Evolutionary conservation across 2,329 filamentous ascomycete species (phyloP).

Genomic region (Trichoderma sp.): DNA sequence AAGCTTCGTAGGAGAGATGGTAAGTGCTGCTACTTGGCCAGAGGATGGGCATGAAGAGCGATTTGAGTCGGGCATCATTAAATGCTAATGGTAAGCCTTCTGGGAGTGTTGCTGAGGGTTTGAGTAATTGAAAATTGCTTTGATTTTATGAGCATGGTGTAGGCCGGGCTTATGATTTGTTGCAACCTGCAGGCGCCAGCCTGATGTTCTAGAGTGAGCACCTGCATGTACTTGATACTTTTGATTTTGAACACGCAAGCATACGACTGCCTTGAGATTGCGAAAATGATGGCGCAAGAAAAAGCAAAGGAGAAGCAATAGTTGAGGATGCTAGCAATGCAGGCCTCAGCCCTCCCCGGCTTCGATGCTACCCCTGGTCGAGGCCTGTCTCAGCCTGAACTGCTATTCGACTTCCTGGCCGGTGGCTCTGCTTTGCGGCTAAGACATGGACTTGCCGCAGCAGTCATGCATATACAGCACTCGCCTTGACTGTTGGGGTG

Average conservation of each 20-base stretch:
- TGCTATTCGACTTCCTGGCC: background rate
- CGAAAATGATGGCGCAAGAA: background rate
- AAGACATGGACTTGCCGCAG: background rate
- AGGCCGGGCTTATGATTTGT: slow-evolving; percentile 1
- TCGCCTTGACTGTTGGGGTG: background rate
- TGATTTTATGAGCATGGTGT: background rate
- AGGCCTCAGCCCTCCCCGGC: background rate
- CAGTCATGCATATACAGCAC: background rate
- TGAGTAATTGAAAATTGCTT: background rate
- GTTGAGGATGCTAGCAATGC: slow-evolving; percentile 9
- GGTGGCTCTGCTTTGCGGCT: background rate
- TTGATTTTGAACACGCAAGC: background rate
- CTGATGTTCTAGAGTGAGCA: background rate
- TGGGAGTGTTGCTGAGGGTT: background rate
- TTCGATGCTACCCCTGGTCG: background rate
- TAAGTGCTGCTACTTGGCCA: background rate
- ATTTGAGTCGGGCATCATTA: background rate
- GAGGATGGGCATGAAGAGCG: background rate
- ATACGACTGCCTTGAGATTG: background rate
- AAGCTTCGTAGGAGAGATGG: background rate
- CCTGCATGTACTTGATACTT: background rate
- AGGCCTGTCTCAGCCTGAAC: background rate
- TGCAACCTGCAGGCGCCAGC: background rate
- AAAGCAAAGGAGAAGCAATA: background rate
- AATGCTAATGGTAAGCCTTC: background rate